Percentiles rank a stretch among this genome's conserved stretches.
Conservation (phyloP, 371 early-diverging fungal species). For the Fennellomyces sp. region DNA sequence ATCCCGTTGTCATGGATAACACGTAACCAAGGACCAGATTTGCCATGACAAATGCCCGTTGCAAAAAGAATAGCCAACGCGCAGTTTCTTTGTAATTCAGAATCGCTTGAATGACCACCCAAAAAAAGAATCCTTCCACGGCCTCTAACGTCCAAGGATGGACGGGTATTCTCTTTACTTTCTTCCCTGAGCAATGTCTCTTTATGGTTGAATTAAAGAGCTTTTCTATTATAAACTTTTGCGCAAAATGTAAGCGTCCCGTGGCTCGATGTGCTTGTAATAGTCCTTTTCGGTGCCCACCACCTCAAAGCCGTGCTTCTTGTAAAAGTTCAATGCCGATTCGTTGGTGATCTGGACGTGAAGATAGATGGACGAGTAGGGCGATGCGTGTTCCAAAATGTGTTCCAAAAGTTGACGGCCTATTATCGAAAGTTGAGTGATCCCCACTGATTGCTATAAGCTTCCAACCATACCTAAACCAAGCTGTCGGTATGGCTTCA, state of each 20-base stretch:
- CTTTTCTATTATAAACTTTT: slow-evolving; percentile 16
- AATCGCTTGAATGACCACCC: too few species aligned
- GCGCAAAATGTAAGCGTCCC: slow-evolving; percentile 79
- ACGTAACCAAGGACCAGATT: too few species aligned
- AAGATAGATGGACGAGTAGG: slow-evolving; percentile 66
- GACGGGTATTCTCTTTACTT: too few species aligned
- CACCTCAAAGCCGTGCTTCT: slow-evolving; percentile 79
- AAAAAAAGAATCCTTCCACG: too few species aligned
- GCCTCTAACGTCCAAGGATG: too few species aligned
- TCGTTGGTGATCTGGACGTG: slow-evolving; percentile 93
- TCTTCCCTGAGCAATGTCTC: too few species aligned
- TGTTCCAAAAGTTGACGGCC: slow-evolving; percentile 65
- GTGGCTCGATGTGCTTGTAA: slow-evolving; percentile 84
- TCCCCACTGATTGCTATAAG: neutral
- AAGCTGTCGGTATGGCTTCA: slow-evolving; percentile 82
- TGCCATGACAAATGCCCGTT: too few species aligned
- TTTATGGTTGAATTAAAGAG: too few species aligned
- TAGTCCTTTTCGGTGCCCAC: slow-evolving; percentile 75
- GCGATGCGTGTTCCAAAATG: slow-evolving; percentile 58
- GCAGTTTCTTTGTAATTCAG: too few species aligned
- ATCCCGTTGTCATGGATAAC: too few species aligned
- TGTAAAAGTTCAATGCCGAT: slow-evolving; percentile 88
- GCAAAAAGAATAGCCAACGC: too few species aligned
- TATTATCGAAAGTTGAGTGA: slow-evolving; percentile 25
- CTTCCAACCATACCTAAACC: slow-evolving; percentile 70